Evolutionary conservation across 2,329 filamentous ascomycete species (phyloP), one percentile per base, ranked within the genome.

Genomic region (Colletotrichum sp.): DNA sequence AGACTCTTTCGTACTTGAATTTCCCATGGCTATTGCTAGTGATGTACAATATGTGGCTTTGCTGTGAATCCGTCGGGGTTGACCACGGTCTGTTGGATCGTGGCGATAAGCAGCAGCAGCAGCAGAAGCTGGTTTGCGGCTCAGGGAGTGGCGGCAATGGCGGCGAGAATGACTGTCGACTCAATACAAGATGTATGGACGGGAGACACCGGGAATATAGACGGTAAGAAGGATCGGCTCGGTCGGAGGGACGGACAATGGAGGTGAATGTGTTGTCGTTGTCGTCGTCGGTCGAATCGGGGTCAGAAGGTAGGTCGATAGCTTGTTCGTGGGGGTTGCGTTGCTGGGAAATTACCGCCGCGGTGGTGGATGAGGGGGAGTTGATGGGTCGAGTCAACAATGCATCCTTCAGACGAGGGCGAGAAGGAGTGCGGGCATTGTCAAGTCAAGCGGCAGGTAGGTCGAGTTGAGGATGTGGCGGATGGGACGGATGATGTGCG

Each of bases 1-100:
- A 55, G 85, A 83, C 78, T 86, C 85, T 76, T 84, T 87, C 30
- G 85, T 83, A 74, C 80, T 86, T 32, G 82, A 82, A 74, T 86
- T 86, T 61, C 85, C 85, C 85, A 86, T 86, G 34, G 36, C 71
- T 77, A 10, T 39, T 60, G 57, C n/a, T 24, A 28, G 26, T 48
- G 32, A n/a, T 32, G 14, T 26, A 28, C 6, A 36, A 12, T 12
- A 26, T 64, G 26, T 10, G 28, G 28, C 7, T 30, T 21, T 32
- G 43, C n/a, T 48, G n/a, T 48, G 43, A 21, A 12, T 21, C 43
- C 43, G 43, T 21, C 43, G 18, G n/a, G 43, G 43, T 48, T 10
- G n/a, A 48, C 18, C 43, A 48, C 43, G 43, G n/a, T 21, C 43
- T 48, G 34, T 59, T 59, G 14, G 55, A 4, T 28, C 13, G 24